Base-by-base conservation (phyloP, 179 eudicot species). In the Vitellaria paradoxa region DNA sequence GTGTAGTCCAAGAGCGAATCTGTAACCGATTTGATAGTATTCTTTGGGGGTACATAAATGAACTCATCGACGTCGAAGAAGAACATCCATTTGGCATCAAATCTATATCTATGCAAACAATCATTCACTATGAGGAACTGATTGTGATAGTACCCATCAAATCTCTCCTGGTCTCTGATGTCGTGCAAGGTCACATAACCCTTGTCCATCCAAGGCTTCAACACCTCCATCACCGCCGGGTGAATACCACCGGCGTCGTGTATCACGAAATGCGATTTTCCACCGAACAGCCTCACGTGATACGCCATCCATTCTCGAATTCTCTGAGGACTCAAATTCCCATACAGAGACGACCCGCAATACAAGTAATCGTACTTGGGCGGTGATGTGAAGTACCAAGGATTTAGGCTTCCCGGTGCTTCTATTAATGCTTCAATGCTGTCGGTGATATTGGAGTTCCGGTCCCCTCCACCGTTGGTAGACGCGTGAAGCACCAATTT, bases 101-200 rank as follows among this genome's bases (percentile, higher is more conserved):
- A 92, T 7, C 91, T 77, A 40, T 91, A 87, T 21, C 96, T 84
- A 77, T 92, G 95, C 68, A 94, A 71, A 42, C 97, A 94, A 78
- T 92, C 97, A 47, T 78, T 73, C n/a, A 78, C 92, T 15, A 92
- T 74, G 0, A 92, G 77, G 15, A 94, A 91, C 83, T 94, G 97
- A 62, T 94, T 94, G 73, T 94, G 96, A 74, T 94, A 94, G 63
- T 91, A 94, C n/a, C 90, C 96, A 70, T 94, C 98, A 80, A 92
- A 94, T 67, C 91, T 71, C 74, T 92, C 98, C 60, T 94, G 86
- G 3, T 92, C 97, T 49, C 81, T 77, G 3, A 94, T 80, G 49
- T 94, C 94, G 0, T 94, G 96, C 55, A 94, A 24, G 0, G 85
- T 89, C 65, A 94, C 93, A 20, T 70, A 92, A 11, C 98, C 98